phyloP scores from a whole-genome alignment of 139 green algal genomes.

The Micractinium conductrix region DNA sequence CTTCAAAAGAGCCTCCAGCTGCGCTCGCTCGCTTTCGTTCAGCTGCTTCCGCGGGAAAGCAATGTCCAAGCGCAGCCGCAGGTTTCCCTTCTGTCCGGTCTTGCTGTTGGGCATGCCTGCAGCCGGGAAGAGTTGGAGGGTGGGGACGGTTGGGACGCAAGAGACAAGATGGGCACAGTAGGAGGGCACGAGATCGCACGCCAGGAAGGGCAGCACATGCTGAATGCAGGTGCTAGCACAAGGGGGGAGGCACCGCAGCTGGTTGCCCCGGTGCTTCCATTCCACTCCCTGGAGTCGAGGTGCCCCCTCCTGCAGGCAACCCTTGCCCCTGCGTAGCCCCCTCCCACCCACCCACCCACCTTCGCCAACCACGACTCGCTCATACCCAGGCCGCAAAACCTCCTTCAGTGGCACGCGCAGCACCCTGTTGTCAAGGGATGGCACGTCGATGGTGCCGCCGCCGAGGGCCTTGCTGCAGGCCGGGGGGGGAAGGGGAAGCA shows the following conservation, averaged over 20 bases:
- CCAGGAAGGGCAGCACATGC: too few relatives aligned
- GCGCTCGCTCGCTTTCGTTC: not conserved
- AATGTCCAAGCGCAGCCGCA: constrained; percentile 78
- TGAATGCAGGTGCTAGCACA: too few relatives aligned
- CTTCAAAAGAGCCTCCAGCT: constrained; percentile 34
- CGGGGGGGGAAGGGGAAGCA: too few relatives aligned
- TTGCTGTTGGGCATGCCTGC: constrained; percentile 87
- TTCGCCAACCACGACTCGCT: constrained; percentile 50
- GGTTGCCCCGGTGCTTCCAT: too few relatives aligned
- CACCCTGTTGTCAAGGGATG: constrained; percentile 62
- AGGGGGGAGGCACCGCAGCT: too few relatives aligned
- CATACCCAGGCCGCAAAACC: constrained; percentile 45
- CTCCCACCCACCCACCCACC: constrained; percentile 10
- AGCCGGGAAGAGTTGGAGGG: not conserved
- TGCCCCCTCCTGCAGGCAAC: not conserved
- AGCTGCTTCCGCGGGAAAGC: constrained; percentile 61
- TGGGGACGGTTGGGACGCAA: too few relatives aligned
- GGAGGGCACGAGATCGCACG: not conserved
- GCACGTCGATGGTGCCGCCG: constrained; percentile 55
- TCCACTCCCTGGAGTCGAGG: too few relatives aligned
- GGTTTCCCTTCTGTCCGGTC: constrained; percentile 68
- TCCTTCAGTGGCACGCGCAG: constrained; percentile 61
- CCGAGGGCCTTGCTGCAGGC: constrained; percentile 36
- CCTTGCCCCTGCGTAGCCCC: not conserved
- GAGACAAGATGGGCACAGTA: not conserved